Conservation (phyloP, 1,284 basidiomycete genomes). For the Lignosus rhinocerotis region DNA sequence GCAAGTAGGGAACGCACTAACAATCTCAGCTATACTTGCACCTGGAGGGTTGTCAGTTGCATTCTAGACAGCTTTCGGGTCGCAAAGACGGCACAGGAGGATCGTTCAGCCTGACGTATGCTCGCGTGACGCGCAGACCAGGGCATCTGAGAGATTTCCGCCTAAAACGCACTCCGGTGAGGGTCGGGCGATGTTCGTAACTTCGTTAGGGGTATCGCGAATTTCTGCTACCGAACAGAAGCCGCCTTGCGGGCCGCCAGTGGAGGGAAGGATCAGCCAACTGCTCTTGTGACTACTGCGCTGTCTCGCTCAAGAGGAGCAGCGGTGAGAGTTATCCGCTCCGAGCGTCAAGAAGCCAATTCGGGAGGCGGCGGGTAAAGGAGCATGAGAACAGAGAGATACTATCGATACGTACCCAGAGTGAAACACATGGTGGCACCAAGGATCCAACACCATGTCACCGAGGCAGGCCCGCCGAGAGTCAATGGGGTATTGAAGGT, state of each 20-base stretch:
- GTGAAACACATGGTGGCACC: constrained; percentile 79
- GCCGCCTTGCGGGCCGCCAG: too few species aligned
- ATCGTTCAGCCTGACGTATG: too few species aligned
- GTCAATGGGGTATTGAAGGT: constrained; percentile 81
- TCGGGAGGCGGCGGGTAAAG: constrained; percentile 8
- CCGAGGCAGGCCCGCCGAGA: constrained; percentile 79
- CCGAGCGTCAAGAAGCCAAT: constrained; percentile 4
- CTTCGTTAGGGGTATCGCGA: too few species aligned
- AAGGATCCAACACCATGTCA: constrained; percentile 82
- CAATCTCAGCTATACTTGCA: constrained; percentile 77
- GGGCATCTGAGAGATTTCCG: too few species aligned
- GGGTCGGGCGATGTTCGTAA: too few species aligned
- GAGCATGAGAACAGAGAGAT: constrained; percentile 12
- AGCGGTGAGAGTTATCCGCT: constrained; percentile 1
- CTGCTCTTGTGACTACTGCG: constrained; percentile 13
- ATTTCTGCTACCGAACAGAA: background rate
- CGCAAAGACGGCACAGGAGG: background rate
- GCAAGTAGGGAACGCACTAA: constrained; percentile 80
- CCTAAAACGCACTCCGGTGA: too few species aligned
- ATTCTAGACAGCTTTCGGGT: background rate
- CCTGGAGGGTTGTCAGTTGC: constrained; percentile 33
- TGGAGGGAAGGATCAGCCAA: background rate
- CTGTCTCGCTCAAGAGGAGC: constrained; percentile 9
- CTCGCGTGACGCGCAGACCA: too few species aligned
- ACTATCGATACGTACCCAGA: constrained; percentile 52